These are phyloP conservation scores for Phanerodontia chrysosporium DNA, from an alignment of 768 basidiomycete species.

Conservation along the genomic window DNA sequence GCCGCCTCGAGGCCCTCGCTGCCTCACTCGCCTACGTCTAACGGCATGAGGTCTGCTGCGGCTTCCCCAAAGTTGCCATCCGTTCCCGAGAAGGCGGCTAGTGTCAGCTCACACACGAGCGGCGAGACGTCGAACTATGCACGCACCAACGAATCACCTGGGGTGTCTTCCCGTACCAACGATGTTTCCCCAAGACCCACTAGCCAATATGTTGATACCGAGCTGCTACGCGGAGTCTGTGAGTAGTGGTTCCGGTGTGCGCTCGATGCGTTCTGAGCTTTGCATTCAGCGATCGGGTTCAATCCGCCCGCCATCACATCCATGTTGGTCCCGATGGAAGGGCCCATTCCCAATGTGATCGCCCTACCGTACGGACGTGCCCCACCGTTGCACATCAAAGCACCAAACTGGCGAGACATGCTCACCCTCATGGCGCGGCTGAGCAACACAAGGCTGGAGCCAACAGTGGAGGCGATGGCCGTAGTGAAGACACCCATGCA, in stretches of 20 bases:
- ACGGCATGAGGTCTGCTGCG: background rate
- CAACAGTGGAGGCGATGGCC: constrained; percentile 64
- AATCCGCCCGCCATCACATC: constrained; percentile 49
- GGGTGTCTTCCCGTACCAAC: background rate
- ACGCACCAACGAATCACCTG: background rate
- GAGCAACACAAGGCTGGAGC: constrained; percentile 65
- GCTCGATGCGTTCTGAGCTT: background rate
- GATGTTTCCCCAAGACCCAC: background rate
- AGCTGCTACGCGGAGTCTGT: constrained; percentile 42
- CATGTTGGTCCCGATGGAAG: constrained; percentile 42
- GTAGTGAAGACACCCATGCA: constrained; percentile 50
- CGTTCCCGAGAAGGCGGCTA: background rate
- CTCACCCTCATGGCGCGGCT: constrained; percentile 73
- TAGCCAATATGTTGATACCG: constrained; percentile 21
- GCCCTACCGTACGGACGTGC: constrained; percentile 65
- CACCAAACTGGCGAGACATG: constrained; percentile 69
- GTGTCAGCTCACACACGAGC: background rate
- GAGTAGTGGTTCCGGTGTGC: constrained; percentile 29
- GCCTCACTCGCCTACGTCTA: background rate
- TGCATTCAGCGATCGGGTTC: constrained; percentile 61
- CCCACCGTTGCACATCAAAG: constrained; percentile 68
- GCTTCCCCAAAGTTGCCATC: background rate
- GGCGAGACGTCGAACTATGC: background rate
- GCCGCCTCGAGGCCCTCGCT: background rate
- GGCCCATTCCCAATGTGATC: constrained; percentile 67